phyloP scores from a whole-genome alignment of 305 asterid genomes.

The Solanum hybrid region DNA sequence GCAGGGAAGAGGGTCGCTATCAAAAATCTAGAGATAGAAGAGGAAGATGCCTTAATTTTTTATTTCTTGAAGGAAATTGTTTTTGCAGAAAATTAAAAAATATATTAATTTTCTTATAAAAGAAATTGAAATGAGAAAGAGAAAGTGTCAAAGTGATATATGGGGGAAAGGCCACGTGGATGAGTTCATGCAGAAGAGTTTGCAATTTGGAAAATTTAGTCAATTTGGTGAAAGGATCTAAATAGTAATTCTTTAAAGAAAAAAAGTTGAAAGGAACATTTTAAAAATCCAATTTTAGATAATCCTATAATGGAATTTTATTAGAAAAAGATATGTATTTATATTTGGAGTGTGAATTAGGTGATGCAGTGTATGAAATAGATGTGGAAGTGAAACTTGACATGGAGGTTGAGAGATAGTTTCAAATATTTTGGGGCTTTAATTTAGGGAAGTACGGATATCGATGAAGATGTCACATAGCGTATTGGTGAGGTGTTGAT shows the following conservation, averaged over 20 bases:
- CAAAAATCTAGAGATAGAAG: neutral
- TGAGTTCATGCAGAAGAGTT: neutral
- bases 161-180: conserved; percentile 31
- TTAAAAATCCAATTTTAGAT: neutral
- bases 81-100: neutral
- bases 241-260: neutral
- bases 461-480: neutral
- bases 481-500: neutral
- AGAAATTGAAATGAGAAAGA: neutral
- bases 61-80: neutral
- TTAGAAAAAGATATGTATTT: neutral
- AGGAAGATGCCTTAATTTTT: neutral
- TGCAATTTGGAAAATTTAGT: neutral
- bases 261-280: neutral
- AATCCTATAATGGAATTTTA: neutral
- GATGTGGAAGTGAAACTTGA: neutral
- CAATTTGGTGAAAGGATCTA: neutral
- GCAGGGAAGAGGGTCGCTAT: neutral
- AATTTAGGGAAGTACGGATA: neutral
- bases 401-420: neutral
- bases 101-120: neutral
- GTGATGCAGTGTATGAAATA: neutral
- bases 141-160: neutral
- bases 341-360: neutral
- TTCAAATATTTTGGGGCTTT: neutral